Percentiles rank a stretch among this genome's conserved stretches.
These are phyloP conservation scores for Neoboletus brunneissimus DNA, from an alignment of 768 basidiomycete species.

Conservation along the genomic window DNA sequence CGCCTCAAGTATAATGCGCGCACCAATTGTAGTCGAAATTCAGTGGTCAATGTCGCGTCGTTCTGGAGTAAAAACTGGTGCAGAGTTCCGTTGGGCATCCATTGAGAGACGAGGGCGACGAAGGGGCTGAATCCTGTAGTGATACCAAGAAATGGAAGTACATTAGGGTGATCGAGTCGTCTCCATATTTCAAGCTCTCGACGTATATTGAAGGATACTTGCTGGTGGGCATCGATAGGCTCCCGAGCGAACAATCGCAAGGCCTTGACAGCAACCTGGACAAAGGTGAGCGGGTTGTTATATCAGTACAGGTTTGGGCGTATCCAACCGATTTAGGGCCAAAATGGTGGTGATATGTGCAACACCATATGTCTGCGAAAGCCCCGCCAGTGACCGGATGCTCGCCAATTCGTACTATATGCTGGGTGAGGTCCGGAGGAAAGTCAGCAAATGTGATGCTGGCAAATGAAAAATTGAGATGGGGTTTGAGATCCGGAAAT, in stretches of 20 bases:
- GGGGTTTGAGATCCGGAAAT: background rate
- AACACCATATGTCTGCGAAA: constrained; percentile 13
- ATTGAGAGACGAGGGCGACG: constrained; percentile 10
- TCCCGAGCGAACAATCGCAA: constrained; percentile 6
- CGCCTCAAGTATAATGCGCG: background rate
- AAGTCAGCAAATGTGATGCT: constrained; percentile 16
- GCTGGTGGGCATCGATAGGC: background rate
- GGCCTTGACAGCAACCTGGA: constrained; percentile 13
- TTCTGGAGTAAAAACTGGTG: constrained; percentile 3
- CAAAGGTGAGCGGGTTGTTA: background rate
- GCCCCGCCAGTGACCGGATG: constrained; percentile 1
- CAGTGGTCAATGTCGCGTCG: background rate
- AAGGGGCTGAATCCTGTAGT: constrained; percentile 9
- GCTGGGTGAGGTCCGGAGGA: constrained; percentile 11
- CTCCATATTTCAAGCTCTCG: constrained; percentile 16
- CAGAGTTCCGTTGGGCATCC: constrained; percentile 12
- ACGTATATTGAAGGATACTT: constrained; percentile 3
- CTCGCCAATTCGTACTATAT: background rate
- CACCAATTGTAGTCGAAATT: constrained; percentile 10
- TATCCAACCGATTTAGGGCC: constrained; percentile 2
- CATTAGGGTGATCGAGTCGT: constrained; percentile 16
- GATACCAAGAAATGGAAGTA: constrained; percentile 17
- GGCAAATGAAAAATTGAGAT: background rate
- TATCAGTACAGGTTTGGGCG: background rate
- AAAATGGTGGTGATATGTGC: background rate